Evolutionary conservation across 164 flowering plant species (phyloP).

Genomic region (Sedum album): DNA sequence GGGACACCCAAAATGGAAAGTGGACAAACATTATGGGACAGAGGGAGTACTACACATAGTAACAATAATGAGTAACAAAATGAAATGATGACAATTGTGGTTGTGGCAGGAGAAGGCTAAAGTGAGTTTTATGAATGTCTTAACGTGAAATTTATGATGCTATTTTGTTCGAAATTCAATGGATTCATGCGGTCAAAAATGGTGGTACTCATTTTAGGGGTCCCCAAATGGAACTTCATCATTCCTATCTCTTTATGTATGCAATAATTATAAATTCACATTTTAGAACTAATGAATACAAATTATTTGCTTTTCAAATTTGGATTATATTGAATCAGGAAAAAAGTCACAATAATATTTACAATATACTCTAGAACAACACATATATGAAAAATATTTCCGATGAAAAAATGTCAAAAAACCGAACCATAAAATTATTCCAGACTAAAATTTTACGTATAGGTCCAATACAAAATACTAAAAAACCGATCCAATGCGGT

Average conservation of each 20-base stretch:
- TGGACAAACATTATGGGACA: too few species aligned
- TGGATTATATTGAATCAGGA: background rate
- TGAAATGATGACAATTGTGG: background rate
- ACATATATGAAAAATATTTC: too few species aligned
- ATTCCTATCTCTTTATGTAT: background rate
- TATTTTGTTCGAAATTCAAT: background rate
- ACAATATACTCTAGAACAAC: background rate
- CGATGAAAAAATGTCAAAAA: too few species aligned
- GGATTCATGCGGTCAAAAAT: background rate
- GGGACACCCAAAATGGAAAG: too few species aligned
- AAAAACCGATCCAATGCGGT: too few species aligned
- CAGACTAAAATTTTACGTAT: too few species aligned
- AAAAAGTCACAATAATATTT: too few species aligned
- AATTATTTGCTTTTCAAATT: background rate
- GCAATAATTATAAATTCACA: background rate
- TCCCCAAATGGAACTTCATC: background rate
- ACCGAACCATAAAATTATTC: too few species aligned
- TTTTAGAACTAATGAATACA: background rate
- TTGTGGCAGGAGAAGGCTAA: background rate
- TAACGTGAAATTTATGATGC: slow-evolving; percentile 2
- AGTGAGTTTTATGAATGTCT: background rate
- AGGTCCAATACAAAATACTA: too few species aligned
- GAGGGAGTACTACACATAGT: background rate
- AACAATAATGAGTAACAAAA: background rate
- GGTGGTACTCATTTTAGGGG: background rate